A percentile compares a stretch with the other conserved stretches of the same genome.
Conservation (phyloP, 1,284 basidiomycete species). For the Sporisorium scitamineum region DNA sequence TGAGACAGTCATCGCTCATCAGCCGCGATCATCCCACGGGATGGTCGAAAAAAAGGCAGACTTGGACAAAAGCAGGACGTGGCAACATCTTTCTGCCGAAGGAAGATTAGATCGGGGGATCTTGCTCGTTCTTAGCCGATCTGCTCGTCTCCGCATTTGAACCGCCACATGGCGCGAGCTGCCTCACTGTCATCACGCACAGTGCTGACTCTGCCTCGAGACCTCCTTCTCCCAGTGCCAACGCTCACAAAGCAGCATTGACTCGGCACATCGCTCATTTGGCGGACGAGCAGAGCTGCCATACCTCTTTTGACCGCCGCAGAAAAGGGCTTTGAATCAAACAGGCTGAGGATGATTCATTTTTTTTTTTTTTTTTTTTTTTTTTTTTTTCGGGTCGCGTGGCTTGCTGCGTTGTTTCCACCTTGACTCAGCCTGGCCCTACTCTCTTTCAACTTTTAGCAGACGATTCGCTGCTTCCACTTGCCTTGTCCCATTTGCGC, state of each 20-base stretch:
- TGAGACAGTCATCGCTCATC: too few species aligned
- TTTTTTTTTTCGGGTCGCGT: neutral
- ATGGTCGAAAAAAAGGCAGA: too few species aligned
- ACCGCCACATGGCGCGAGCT: neutral
- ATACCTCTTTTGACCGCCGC: too few species aligned
- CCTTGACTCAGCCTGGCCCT: neutral
- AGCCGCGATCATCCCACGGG: too few species aligned
- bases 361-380: constrained; percentile 2
- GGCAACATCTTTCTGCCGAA: too few species aligned
- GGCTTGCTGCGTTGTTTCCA: neutral
- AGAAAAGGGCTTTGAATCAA: neutral
- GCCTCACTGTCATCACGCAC: neutral
- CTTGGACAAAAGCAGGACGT: neutral
- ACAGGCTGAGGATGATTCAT: neutral
- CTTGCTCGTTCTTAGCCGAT: neutral
- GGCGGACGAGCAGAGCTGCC: too few species aligned
- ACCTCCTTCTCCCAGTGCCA: neutral
- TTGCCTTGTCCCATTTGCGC: too few species aligned
- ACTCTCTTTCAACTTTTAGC: too few species aligned
- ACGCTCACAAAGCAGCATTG: neutral
- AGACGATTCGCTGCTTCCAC: too few species aligned
- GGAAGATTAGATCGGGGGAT: constrained; percentile 1
- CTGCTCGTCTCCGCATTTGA: neutral
- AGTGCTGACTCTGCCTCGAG: neutral
- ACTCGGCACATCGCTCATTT: neutral